phyloP scores from a whole-genome alignment of 176 grass and related monocot species.

The Dactylis glomerata region DNA sequence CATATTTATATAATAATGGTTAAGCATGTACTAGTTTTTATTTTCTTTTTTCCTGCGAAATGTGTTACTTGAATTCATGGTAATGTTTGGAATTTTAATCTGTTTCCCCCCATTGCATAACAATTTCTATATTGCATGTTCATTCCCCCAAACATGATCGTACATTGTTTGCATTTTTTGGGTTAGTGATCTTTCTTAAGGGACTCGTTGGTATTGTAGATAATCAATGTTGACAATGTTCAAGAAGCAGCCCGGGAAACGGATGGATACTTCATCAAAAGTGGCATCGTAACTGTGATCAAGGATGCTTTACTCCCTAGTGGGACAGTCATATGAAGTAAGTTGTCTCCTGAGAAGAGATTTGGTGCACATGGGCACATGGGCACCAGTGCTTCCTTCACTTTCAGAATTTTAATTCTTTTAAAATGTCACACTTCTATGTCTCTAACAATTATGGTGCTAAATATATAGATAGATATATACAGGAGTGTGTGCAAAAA shows the following conservation, averaged over 20 bases:
- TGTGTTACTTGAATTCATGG: neutral
- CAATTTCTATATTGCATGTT: neutral
- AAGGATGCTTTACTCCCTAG: slow-evolving; percentile 92
- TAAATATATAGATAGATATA: no score
- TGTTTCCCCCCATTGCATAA: neutral
- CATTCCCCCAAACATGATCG: neutral
- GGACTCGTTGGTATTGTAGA: slow-evolving; percentile 43
- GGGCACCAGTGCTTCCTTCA: no score
- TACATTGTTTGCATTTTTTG: neutral
- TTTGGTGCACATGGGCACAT: no score
- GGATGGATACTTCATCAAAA: slow-evolving; percentile 97
- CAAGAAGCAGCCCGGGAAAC: slow-evolving; percentile 88
- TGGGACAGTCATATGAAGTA: slow-evolving; percentile 77
- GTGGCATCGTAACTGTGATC: slow-evolving; percentile 86
- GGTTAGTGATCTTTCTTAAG: neutral
- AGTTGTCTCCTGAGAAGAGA: no score
- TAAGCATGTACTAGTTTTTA: slow-evolving; percentile 1
- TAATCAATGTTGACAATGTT: slow-evolving; percentile 76
- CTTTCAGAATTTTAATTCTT: no score
- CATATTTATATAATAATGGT: slow-evolving; percentile 21
- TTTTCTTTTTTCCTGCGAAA: neutral
- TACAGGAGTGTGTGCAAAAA: no score
- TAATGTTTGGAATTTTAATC: neutral
- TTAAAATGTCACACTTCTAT: no score
- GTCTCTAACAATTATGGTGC: no score